Evolutionary conservation across 768 basidiomycete species (phyloP), one percentile per base, ranked within the genome.

Genomic region (Scleroderma bovista): DNA sequence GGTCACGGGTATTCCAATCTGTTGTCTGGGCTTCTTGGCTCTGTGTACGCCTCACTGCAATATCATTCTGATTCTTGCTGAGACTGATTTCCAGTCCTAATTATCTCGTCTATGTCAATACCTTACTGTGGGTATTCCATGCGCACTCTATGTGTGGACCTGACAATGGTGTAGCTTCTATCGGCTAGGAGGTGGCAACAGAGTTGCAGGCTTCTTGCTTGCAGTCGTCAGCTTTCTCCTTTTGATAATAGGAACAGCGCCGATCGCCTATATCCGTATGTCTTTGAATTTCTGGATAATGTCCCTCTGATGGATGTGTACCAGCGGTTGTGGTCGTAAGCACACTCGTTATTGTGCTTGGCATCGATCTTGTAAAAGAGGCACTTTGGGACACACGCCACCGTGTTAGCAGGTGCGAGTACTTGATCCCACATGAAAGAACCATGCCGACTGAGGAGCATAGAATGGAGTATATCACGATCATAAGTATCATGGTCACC

Each of bases 321-420:
- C 36, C 53, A 94, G 92, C 93, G 50, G 85, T 97, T 26, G 84
- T 91, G 80, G 84, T 95, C 5, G 93, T 97, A 13, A 84, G 86
- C 1, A 84, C 92, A 2, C 74, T 99, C 48, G 97, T 98, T 54
- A 94, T 93, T 57, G 93, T 96, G 9, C 77, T 98, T 31, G 96
- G 94, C 0, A 79, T 97, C 45, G 95, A 98, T 57, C 81, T 99
- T 34, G 81, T 92, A 36, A 95, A 94, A 60, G 95, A 97, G 67
- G 94, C 96, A 0, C 64, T 97, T 9, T 98, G 94, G 94, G 95
- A 99, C 69, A 94, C 94, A 10, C 73, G 91, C 41, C 79, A 89
- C 68, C 83, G 93, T 15, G 91, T 91, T 19, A 93, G 83, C 75
- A 73, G 77, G 76, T 88, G 65, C 53, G 78, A 23, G 24, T 29